A percentile compares a stretch with the other conserved stretches of the same genome.
phyloP scores from a whole-genome alignment of 495 filamentous ascomycete genomes.

The Tuber calosporum region DNA sequence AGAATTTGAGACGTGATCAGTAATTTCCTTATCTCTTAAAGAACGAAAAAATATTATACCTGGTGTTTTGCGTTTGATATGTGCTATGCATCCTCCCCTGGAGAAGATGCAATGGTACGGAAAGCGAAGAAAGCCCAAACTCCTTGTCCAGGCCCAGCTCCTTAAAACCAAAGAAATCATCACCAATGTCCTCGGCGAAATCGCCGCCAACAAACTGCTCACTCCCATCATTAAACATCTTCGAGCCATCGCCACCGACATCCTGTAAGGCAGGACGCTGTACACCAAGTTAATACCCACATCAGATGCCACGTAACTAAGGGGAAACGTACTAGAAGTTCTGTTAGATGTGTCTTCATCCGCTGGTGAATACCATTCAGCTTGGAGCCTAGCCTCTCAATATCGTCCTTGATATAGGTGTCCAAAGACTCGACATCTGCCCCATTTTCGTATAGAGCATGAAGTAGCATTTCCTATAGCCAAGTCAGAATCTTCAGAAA shows the following conservation, averaged over 20 bases:
- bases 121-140: conserved; percentile 73
- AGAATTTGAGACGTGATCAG: conserved; percentile 26
- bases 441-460: conserved; percentile 74
- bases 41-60: conserved; percentile 19
- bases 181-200: conserved; percentile 93
- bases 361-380: conserved; percentile 80
- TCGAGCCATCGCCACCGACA: conserved; percentile 72
- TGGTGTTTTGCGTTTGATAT: conserved; percentile 63
- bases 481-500: conserved; percentile 11
- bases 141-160: conserved; percentile 87
- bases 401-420: conserved; percentile 83
- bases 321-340: conserved; percentile 55
- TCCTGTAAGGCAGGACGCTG: conserved; percentile 74
- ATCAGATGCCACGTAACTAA: conserved; percentile 8
- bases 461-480: conserved; percentile 70
- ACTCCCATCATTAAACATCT: conserved; percentile 88
- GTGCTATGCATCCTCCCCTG: conserved; percentile 81
- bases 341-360: conserved; percentile 80
- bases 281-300: conserved; percentile 27
- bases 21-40: conserved; percentile 14
- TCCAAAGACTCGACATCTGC: conserved; percentile 75
- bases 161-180: conserved; percentile 98
- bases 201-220: conserved; percentile 96
- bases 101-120: conserved; percentile 87
- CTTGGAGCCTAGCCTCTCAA: conserved; percentile 81